Conservation (phyloP, 306 rosid species). For the Boehmeria nivea region DNA sequence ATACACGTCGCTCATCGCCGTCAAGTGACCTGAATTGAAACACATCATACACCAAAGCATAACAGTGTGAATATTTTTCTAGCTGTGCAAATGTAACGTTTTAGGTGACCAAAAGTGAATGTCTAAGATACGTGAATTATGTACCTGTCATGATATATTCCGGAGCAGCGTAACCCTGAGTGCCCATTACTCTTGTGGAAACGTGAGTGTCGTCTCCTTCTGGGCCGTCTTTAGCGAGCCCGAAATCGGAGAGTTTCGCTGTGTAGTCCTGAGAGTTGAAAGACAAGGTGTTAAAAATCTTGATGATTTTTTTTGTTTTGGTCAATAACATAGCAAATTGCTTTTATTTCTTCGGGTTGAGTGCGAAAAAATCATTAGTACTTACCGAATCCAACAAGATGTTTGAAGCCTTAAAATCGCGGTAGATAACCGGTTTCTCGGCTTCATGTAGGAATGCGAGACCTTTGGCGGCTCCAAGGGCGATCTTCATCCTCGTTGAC, state of each 20-base stretch:
- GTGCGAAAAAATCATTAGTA: background rate
- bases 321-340: too few species aligned
- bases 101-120: too few species aligned
- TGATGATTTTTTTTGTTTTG: too few species aligned
- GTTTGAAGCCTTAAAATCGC: slow-evolving; percentile 93
- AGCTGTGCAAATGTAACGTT: too few species aligned
- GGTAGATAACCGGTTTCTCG: slow-evolving; percentile 75
- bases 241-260: slow-evolving; percentile 91
- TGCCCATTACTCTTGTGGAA: slow-evolving; percentile 92
- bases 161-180: slow-evolving; percentile 95
- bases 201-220: slow-evolving; percentile 97
- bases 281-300: background rate
- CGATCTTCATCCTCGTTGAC: slow-evolving; percentile 96
- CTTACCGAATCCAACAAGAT: slow-evolving; percentile 83
- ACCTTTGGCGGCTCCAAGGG: slow-evolving; percentile 93
- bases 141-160: slow-evolving; percentile 93
- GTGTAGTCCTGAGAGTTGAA: slow-evolving; percentile 52
- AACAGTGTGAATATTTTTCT: background rate
- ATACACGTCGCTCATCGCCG: slow-evolving; percentile 90
- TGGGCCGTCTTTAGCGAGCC: slow-evolving; percentile 94
- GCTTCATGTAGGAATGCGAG: slow-evolving; percentile 82
- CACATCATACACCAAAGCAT: too few species aligned
- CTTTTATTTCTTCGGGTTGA: too few species aligned
- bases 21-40: slow-evolving; percentile 65
- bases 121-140: too few species aligned